Conservation (phyloP, 768 basidiomycete species). For the Saitozyma podzolica region DNA sequence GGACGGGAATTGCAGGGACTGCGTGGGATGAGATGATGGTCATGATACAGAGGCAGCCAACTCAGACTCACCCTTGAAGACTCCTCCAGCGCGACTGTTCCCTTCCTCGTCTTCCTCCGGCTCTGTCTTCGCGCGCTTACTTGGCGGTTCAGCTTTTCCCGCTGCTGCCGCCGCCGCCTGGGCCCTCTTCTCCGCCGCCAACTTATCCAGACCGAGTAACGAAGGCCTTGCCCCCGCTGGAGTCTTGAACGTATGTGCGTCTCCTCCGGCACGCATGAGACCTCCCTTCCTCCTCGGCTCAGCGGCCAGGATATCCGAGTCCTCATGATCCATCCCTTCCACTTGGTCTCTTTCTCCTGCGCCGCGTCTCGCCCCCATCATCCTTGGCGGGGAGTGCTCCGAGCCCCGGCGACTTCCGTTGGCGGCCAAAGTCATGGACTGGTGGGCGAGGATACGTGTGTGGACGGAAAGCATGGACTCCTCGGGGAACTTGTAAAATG, state of each 20-base stretch:
- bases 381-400: slow-evolving; percentile 39
- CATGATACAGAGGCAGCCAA: background rate
- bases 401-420: slow-evolving; percentile 29
- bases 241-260: slow-evolving; percentile 63
- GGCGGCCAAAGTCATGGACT: slow-evolving; percentile 57
- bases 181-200: slow-evolving; percentile 81
- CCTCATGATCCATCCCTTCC: slow-evolving; percentile 73
- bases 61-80: slow-evolving; percentile 77
- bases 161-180: slow-evolving; percentile 57
- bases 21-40: background rate
- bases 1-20: slow-evolving; percentile 77
- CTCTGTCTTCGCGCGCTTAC: slow-evolving; percentile 67
- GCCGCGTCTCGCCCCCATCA: slow-evolving; percentile 27
- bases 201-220: slow-evolving; percentile 77
- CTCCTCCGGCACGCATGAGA: slow-evolving; percentile 63
- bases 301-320: slow-evolving; percentile 79
- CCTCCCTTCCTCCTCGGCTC: slow-evolving; percentile 77
- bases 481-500: slow-evolving; percentile 84
- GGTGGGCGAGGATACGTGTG: slow-evolving; percentile 73
- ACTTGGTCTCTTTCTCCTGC: slow-evolving; percentile 48
- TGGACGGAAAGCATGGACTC: slow-evolving; percentile 76
- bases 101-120: slow-evolving; percentile 55
- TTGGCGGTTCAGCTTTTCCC: slow-evolving; percentile 53
- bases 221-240: slow-evolving; percentile 74
- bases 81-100: slow-evolving; percentile 56